Evolutionary conservation across 345 rosid genomes (phyloP).

Genomic region (Angophora floribunda): DNA sequence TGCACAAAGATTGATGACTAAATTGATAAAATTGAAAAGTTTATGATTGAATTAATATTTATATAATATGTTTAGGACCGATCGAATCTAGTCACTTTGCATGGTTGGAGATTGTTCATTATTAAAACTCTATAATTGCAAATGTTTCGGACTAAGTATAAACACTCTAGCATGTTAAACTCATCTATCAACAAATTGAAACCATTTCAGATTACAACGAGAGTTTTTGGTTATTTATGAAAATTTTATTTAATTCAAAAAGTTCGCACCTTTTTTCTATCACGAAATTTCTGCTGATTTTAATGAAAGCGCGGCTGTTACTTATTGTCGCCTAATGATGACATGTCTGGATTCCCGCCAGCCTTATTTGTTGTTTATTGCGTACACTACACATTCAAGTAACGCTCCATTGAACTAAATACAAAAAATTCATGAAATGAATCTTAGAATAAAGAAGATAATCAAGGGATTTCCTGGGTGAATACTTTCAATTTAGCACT

Average conservation of each 20-base stretch:
- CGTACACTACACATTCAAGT: background rate
- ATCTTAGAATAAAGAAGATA: background rate
- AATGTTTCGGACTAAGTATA: background rate
- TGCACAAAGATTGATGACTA: rapidly evolving
- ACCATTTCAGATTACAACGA: background rate
- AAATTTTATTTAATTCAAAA: background rate
- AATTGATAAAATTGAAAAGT: rapidly evolving
- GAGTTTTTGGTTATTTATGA: background rate
- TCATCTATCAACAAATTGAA: background rate
- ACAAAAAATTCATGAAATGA: background rate
- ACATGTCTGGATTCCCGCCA: background rate
- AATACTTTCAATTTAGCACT: background rate
- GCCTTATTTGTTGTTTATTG: background rate
- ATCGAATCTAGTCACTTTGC: background rate
- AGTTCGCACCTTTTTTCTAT: background rate
- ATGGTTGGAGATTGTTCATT: background rate
- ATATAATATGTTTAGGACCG: rapidly evolving
- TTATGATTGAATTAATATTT: rapidly evolving
- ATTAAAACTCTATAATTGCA: background rate
- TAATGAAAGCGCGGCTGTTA: background rate
- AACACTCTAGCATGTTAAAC: background rate
- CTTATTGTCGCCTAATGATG: background rate
- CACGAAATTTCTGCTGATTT: background rate
- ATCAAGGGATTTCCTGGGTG: background rate
- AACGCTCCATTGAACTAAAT: background rate